Base-by-base conservation (phyloP, 2,329 filamentous ascomycete species). In the Kalaharituber pfeilii region DNA sequence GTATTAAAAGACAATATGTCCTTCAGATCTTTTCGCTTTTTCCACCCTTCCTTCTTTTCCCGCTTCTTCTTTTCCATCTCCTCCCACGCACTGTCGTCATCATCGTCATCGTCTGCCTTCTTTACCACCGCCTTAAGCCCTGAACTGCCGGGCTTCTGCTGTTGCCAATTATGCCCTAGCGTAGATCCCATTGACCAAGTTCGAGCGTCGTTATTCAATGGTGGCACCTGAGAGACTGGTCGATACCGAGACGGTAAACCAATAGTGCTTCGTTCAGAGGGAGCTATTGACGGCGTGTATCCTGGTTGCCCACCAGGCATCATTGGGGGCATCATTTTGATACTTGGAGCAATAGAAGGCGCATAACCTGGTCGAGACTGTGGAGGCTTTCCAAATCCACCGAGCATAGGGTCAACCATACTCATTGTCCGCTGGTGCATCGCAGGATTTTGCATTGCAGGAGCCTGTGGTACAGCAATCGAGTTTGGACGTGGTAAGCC, bases 261-360 rank as follows among this genome's bases (percentile, higher is more conserved):
- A 57, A 95, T 73, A 67, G 93, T 96, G 73, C 88, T 96, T 57
- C 91, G 82, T 70, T 96, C 91, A 4, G 86, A 94, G 1, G 91
- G 91, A 2, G 91, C 89, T 61, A 98, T 94, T 0, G 89, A 96
- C 1, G 87, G 80, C 1, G 87, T 77, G 68, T 96, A 96, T 7
- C 76, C 68, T 69, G 72, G 53, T 68, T 62, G 54, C 13, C 52
- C 44, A n/a, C 56, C 39, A 18, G 54, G 49, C 8, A 54, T 57
- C 49, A 52, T 58, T 5, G 58, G 8, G 8, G 54, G 51, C 58
- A 62, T 47, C 63, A 63, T 36, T 63, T 64, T 52, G 44, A 49
- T 57, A 27, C 58, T 62, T 36, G 59, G 58, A 9, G 53, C 53
- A 51, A 77, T 72, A 11, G 75, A 77, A 3, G 75, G 74, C 15